Conservation (phyloP, 1,284 basidiomycete genomes). For the Ceratobasidium sp. region DNA sequence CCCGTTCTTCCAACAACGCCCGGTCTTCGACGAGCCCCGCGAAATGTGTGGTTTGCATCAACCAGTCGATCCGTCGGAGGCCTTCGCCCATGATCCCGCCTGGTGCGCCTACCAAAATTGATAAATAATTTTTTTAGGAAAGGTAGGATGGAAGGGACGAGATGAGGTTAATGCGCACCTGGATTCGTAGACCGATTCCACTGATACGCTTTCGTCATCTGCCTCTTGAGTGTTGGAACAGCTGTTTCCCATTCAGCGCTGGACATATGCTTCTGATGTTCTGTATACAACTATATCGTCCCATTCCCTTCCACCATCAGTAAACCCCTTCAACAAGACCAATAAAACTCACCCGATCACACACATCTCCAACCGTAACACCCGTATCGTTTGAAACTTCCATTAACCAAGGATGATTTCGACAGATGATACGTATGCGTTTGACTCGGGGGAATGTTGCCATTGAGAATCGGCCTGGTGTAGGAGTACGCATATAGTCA, state of each 20-base stretch:
- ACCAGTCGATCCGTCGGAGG: slow-evolving; percentile 46
- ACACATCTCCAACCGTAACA: slow-evolving; percentile 49
- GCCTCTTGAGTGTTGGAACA: slow-evolving; percentile 43
- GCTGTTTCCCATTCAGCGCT: slow-evolving; percentile 46
- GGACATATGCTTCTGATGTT: slow-evolving; percentile 39
- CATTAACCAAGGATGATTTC: slow-evolving; percentile 49
- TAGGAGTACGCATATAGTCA: not conserved
- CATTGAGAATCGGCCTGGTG: slow-evolving; percentile 39
- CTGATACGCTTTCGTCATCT: slow-evolving; percentile 49
- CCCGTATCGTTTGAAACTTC: slow-evolving; percentile 47
- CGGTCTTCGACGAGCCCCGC: slow-evolving; percentile 44
- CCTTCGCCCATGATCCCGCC: slow-evolving; percentile 48
- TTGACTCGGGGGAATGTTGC: slow-evolving; percentile 50
- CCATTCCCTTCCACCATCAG: not conserved
- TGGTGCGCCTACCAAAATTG: slow-evolving; percentile 43
- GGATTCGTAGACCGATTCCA: slow-evolving; percentile 50
- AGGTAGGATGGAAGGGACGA: no score
- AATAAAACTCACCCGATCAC: slow-evolving; percentile 29
- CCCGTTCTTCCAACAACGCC: slow-evolving; percentile 17
- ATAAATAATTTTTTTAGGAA: no score
- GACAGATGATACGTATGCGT: slow-evolving; percentile 47
- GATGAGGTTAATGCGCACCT: slow-evolving; percentile 5
- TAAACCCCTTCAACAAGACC: not conserved
- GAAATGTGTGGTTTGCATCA: slow-evolving; percentile 48
- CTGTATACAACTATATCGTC: slow-evolving; percentile 27